Evolutionary conservation across 306 rosid genomes (phyloP).

Genomic region (Trifolium pratense): DNA sequence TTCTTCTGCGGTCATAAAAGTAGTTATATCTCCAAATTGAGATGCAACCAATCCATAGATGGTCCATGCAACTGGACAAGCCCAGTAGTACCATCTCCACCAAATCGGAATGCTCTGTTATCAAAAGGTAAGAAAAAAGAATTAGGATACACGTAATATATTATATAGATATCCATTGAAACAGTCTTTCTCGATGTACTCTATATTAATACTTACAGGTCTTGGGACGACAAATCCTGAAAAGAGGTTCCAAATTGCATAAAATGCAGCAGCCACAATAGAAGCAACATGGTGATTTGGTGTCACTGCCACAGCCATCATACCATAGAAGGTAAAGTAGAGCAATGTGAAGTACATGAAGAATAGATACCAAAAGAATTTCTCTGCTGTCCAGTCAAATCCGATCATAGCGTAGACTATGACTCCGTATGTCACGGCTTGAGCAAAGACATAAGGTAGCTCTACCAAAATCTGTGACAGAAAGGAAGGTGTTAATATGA

Average conservation of each 20-base stretch:
- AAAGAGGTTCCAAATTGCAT: conserved; percentile 64
- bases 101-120: conserved; percentile 55
- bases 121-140: background rate
- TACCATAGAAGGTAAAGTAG: conserved; percentile 73
- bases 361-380: conserved; percentile 64
- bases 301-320: conserved; percentile 63
- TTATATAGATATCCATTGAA: background rate
- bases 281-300: conserved; percentile 66
- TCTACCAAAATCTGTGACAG: conserved; percentile 61
- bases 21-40: conserved; percentile 53
- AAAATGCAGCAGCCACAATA: conserved; percentile 62
- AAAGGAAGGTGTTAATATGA: conserved; percentile 7
- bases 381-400: conserved; percentile 60
- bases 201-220: conserved; percentile 50
- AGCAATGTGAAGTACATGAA: conserved; percentile 65
- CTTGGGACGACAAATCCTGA: conserved; percentile 61
- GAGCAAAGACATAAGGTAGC: conserved; percentile 56
- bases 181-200: background rate
- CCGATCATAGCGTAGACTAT: conserved; percentile 72
- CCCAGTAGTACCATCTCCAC: conserved; percentile 93
- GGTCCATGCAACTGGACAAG: conserved; percentile 77
- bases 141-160: background rate
- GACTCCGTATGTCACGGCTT: conserved; percentile 50
- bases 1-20: background rate
- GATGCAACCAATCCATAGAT: conserved; percentile 75